phyloP scores from a whole-genome alignment of 176 grass and related monocot species.

The Miscanthus lutarioriparius region DNA sequence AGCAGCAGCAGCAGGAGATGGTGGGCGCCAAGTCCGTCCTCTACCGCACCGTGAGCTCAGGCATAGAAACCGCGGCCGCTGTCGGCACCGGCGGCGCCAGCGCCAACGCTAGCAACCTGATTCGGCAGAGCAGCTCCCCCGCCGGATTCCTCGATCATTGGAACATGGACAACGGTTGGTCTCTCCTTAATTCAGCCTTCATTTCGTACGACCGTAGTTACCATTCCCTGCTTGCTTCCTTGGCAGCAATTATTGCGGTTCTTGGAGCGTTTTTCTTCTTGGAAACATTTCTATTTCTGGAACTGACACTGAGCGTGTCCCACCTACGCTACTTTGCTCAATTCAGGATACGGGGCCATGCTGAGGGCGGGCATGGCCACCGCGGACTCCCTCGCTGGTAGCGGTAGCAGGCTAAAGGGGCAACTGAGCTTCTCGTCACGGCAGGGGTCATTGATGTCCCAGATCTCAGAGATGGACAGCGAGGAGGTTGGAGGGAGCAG shows the following conservation, averaged over 20 bases:
- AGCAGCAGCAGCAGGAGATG: slow-evolving; percentile 48
- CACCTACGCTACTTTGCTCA: background rate
- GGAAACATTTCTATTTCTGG: slow-evolving; percentile 59
- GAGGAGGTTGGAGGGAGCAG: slow-evolving; percentile 84
- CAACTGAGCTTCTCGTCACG: slow-evolving; percentile 93
- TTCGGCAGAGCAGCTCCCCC: slow-evolving; percentile 90
- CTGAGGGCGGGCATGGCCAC: slow-evolving; percentile 60
- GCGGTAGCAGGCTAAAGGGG: slow-evolving; percentile 52
- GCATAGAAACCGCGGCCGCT: slow-evolving; percentile 39
- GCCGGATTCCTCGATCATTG: slow-evolving; percentile 82
- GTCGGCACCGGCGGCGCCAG: background rate
- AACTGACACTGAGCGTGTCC: slow-evolving; percentile 12
- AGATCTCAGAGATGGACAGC: slow-evolving; percentile 93
- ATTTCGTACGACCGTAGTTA: slow-evolving; percentile 39
- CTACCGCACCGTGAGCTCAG: slow-evolving; percentile 66
- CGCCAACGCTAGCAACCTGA: slow-evolving; percentile 40
- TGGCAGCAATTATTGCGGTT: slow-evolving; percentile 47
- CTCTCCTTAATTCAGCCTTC: slow-evolving; percentile 44
- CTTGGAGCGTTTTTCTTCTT: slow-evolving; percentile 24
- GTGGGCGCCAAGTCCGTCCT: slow-evolving; percentile 43
- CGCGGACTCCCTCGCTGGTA: background rate
- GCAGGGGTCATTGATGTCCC: slow-evolving; percentile 96
- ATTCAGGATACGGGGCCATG: slow-evolving; percentile 73
- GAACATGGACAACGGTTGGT: slow-evolving; percentile 74
- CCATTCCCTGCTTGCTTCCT: slow-evolving; percentile 5